Evolutionary conservation across 177 flowering plant genomes (phyloP).

Genomic region (Tripterygium wilfordii): DNA sequence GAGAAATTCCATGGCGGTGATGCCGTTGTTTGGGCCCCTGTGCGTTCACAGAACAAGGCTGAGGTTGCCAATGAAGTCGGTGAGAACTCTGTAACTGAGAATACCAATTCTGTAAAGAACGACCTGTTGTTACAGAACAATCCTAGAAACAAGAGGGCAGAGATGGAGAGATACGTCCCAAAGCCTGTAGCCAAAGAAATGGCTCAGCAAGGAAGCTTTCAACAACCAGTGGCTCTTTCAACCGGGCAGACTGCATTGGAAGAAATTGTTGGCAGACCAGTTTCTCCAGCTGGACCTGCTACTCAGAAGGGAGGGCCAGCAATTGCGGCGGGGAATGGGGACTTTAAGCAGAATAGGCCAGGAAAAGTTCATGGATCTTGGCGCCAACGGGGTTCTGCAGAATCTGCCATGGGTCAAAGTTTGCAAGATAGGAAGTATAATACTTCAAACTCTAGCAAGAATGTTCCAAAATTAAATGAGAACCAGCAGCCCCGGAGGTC

Average conservation of each 20-base stretch:
- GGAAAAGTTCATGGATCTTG: constrained; percentile 61
- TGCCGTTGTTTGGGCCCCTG: constrained; percentile 92
- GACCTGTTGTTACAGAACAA: constrained; percentile 41
- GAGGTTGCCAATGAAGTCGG: constrained; percentile 40
- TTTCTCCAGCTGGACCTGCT: constrained; percentile 16
- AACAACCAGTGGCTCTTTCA: constrained; percentile 27
- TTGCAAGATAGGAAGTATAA: too few relatives aligned
- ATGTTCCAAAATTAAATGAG: constrained; percentile 25
- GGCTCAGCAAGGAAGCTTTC: constrained; percentile 60
- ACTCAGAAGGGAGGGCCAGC: constrained; percentile 22
- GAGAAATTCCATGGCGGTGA: constrained; percentile 57
- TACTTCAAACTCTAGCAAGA: constrained; percentile 15
- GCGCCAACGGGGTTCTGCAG: constrained; percentile 55
- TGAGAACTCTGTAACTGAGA: constrained; percentile 24
- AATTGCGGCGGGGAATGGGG: constrained; percentile 36
- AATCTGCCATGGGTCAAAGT: too few relatives aligned
- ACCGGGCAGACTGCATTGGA: constrained; percentile 20
- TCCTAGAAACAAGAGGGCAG: constrained; percentile 80
- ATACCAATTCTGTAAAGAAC: constrained; percentile 22
- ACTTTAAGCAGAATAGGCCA: constrained; percentile 42
- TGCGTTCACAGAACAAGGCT: constrained; percentile 45
- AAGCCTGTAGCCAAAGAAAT: constrained; percentile 85
- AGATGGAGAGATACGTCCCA: constrained; percentile 93
- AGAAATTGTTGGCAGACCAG: constrained; percentile 20
- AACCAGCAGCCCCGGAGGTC: constrained; percentile 19